Conservation (phyloP, 352 stramenopile genomes). For the Phytophthora macrochlamydospora region DNA sequence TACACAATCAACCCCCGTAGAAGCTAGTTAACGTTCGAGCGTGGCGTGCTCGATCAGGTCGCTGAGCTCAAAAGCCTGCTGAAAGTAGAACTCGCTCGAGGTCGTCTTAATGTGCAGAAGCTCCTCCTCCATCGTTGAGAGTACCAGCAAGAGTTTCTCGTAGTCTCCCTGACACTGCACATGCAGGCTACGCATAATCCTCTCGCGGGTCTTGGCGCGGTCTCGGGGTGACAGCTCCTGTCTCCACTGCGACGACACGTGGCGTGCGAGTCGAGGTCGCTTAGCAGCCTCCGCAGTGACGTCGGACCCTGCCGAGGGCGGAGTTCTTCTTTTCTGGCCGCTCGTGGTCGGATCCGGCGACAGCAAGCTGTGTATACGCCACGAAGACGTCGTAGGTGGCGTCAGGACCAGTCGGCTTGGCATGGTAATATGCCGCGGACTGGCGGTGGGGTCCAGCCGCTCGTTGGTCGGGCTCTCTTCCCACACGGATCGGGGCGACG, state of each 20-base stretch:
- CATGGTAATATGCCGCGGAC: constrained; percentile 26
- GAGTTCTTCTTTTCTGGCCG: constrained; percentile 23
- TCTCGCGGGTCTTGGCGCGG: constrained; percentile 62
- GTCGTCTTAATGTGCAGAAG: constrained; percentile 76
- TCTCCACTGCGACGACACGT: constrained; percentile 60
- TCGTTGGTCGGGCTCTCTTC: constrained; percentile 35
- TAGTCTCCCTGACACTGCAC: constrained; percentile 63
- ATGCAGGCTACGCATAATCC: constrained; percentile 66
- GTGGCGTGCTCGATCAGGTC: constrained; percentile 54
- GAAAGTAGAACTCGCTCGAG: constrained; percentile 68
- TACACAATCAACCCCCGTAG: constrained; percentile 6
- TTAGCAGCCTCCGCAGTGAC: constrained; percentile 20
- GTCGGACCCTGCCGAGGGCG: constrained; percentile 11
- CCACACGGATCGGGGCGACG: constrained; percentile 48
- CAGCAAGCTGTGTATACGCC: constrained; percentile 34
- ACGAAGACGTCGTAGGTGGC: constrained; percentile 24
- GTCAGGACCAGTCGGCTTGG: constrained; percentile 19
- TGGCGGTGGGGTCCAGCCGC: constrained; percentile 39
- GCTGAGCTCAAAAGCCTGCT: constrained; percentile 60
- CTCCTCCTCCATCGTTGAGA: constrained; percentile 81
- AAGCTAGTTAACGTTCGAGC: constrained; percentile 41
- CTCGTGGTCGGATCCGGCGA: constrained; percentile 25
- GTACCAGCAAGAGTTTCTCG: constrained; percentile 62
- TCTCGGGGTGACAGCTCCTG: constrained; percentile 60
- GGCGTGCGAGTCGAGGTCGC: constrained; percentile 46